Conservation (phyloP, 73 alveolate species). For the Tetrahymena thermophila region DNA sequence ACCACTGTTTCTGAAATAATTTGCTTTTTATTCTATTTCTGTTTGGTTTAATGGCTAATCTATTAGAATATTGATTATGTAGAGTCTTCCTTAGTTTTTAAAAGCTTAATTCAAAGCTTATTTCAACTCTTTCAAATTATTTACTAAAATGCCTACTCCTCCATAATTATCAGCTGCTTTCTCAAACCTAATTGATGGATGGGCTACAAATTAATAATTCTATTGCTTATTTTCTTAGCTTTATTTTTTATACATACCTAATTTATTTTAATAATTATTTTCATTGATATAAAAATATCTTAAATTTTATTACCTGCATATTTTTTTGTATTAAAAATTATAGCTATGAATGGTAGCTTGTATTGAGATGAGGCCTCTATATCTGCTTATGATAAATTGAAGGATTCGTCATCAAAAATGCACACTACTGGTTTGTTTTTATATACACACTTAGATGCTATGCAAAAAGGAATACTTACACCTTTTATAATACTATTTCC, state of each 20-base stretch:
- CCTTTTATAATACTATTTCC: constrained; percentile 88
- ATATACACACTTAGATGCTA: constrained; percentile 63
- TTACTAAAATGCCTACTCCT: not conserved
- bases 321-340: constrained; percentile 52
- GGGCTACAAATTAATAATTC: not conserved
- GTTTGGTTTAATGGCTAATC: not conserved
- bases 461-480: constrained; percentile 67
- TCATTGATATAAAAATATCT: no score
- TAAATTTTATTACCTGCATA: constrained; percentile 26
- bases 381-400: constrained; percentile 82
- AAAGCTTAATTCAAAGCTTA: not conserved
- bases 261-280: no score
- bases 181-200: not conserved
- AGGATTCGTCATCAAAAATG: constrained; percentile 81
- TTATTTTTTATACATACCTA: not conserved
- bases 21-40: not conserved
- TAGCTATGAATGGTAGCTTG: constrained; percentile 44
- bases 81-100: not conserved
- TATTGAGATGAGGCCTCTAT: constrained; percentile 67
- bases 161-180: not conserved
- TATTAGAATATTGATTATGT: not conserved
- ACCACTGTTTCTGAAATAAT: not conserved
- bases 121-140: not conserved
- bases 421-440: constrained; percentile 61
- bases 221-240: not conserved